Conservation (phyloP, 2,329 filamentous ascomycete genomes). For the Metarhizium guizhouense region DNA sequence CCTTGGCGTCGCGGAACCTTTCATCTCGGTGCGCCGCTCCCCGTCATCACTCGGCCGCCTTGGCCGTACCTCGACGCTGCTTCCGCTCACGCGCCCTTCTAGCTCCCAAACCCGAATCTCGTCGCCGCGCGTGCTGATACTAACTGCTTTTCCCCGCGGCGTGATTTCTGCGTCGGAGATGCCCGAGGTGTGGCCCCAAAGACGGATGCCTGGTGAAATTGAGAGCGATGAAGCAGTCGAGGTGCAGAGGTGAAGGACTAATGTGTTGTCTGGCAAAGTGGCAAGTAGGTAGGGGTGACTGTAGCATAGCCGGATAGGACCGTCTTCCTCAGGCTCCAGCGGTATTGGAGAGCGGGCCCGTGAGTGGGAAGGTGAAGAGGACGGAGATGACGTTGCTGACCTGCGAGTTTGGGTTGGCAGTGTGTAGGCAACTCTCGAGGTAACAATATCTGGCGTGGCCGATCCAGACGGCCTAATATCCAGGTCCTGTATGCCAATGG, state of each 20-base stretch:
- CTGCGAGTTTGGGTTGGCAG: slow-evolving; percentile 20
- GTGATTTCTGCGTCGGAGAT: slow-evolving; percentile 82
- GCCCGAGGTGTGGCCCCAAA: slow-evolving; percentile 89
- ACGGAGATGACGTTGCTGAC: slow-evolving; percentile 8
- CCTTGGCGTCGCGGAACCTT: not conserved
- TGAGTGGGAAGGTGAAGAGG: slow-evolving; percentile 6
- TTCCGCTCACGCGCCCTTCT: slow-evolving; percentile 55
- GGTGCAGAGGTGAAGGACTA: slow-evolving; percentile 73
- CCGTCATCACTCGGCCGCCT: slow-evolving; percentile 15
- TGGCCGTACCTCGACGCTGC: slow-evolving; percentile 45
- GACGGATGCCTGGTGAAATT: slow-evolving; percentile 63
- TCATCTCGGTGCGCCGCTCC: slow-evolving; percentile 11
- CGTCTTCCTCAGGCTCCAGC: slow-evolving; percentile 18
- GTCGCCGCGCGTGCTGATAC: slow-evolving; percentile 72
- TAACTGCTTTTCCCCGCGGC: slow-evolving; percentile 77
- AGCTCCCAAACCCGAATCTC: slow-evolving; percentile 85
- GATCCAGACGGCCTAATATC: slow-evolving; percentile 41
- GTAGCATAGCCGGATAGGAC: slow-evolving; percentile 59
- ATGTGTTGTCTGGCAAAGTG: slow-evolving; percentile 78
- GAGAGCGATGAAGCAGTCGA: slow-evolving; percentile 58
- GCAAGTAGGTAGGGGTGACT: slow-evolving; percentile 78
- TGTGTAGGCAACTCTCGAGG: slow-evolving; percentile 28
- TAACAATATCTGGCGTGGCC: slow-evolving; percentile 19
- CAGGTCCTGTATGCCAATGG: slow-evolving; percentile 84
- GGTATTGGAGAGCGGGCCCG: slow-evolving; percentile 6